Evolutionary conservation across 345 rosid species (phyloP).

Genomic region (rapeseed (Brassica napus)): Da-Ae NC_063446.1:22790501-22791000

Average conservation of each 20-base stretch:
- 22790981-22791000: slow-evolving; percentile 37
- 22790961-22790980: slow-evolving; percentile 28
- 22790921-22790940: slow-evolving; percentile 38
- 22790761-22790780: slow-evolving; percentile 39
- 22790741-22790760: slow-evolving; percentile 33
- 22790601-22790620: slow-evolving; percentile 8
- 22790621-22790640: slow-evolving; percentile 10
- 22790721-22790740: slow-evolving; percentile 14
- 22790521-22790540: slow-evolving; percentile 2
- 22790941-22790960: background rate
- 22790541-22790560: slow-evolving; percentile 23
- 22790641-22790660: slow-evolving; percentile 18
- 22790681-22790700: background rate
- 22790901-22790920: slow-evolving; percentile 31
- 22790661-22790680: slow-evolving; percentile 16
- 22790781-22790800: slow-evolving; percentile 41
- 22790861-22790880: slow-evolving; percentile 16
- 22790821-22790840: slow-evolving; percentile 31
- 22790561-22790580: slow-evolving; percentile 13
- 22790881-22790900: slow-evolving; percentile 32
- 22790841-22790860: slow-evolving; percentile 19
- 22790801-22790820: slow-evolving; percentile 26
- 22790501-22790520: slow-evolving; percentile 6
- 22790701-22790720: slow-evolving; percentile 23
- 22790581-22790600: slow-evolving; percentile 5